Percentiles rank a stretch among this genome's conserved stretches.
phyloP scores from a whole-genome alignment of 306 rosid species.

The Rosa chinensis region DNA sequence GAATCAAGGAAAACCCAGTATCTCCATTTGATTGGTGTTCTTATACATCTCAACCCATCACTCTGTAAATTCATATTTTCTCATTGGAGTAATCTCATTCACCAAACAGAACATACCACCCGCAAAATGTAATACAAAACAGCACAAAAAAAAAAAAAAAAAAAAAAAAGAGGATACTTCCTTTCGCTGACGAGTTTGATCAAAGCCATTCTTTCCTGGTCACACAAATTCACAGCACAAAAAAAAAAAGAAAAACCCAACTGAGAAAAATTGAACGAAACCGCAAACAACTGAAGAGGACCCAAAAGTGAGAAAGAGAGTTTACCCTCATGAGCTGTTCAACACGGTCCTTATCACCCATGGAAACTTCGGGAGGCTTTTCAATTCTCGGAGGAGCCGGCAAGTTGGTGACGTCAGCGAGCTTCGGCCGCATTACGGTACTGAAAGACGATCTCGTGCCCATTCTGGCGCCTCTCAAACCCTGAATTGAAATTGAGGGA shows the following conservation, averaged over 20 bases:
- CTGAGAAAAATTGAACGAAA: neutral
- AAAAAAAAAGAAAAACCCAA: neutral
- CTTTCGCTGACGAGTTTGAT: conserved; percentile 57
- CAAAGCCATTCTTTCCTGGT: conserved; percentile 67
- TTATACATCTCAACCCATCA: neutral
- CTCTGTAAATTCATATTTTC: neutral
- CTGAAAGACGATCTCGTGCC: conserved; percentile 58
- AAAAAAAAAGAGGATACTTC: conserved; percentile 61
- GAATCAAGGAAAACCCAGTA: conserved; percentile 30
- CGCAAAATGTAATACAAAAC: neutral
- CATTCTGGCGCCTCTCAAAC: conserved; percentile 39
- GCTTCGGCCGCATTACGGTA: conserved; percentile 60
- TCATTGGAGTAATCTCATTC: neutral
- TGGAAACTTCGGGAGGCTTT: conserved; percentile 18
- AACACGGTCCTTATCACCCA: conserved; percentile 31
- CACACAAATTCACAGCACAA: conserved; percentile 21
- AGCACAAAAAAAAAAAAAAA: neutral
- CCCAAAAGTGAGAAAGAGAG: conserved; percentile 1
- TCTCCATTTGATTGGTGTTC: neutral
- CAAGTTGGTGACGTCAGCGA: conserved; percentile 72
- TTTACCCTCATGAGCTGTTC: conserved; percentile 68
- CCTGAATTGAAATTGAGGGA: conserved; percentile 14
- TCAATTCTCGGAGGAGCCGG: conserved; percentile 33
- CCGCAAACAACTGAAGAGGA: neutral
- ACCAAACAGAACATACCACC: neutral